Evolutionary conservation across 305 asterid genomes (phyloP).

Genomic region (Rubia tinctorum): DNA sequence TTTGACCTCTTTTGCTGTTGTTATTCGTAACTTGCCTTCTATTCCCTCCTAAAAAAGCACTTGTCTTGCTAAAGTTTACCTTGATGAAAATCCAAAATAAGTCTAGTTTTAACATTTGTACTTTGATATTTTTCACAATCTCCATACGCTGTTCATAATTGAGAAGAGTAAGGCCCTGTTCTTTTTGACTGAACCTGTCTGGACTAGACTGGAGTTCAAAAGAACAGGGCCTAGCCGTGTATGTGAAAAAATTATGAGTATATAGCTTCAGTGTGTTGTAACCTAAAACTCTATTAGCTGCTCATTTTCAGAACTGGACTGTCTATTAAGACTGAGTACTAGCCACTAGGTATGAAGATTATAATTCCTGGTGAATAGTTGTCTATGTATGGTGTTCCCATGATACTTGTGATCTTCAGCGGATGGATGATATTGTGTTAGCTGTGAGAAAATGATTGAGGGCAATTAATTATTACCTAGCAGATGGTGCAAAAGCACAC

Average conservation of each 20-base stretch:
- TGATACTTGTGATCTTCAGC: constrained; percentile 1
- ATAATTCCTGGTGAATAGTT: not conserved
- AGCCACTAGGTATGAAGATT: not conserved
- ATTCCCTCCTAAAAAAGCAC: not conserved
- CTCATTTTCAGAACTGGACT: not conserved
- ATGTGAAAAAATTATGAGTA: not conserved
- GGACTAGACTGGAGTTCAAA: not conserved
- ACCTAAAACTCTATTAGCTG: not conserved
- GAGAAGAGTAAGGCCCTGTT: not conserved
- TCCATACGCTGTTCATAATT: not conserved
- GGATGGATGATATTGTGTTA: not conserved
- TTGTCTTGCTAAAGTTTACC: not conserved
- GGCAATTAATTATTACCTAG: not conserved
- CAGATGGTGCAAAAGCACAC: not conserved
- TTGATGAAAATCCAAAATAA: not conserved
- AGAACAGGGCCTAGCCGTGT: not conserved
- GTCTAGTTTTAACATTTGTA: not conserved
- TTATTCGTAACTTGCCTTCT: not conserved
- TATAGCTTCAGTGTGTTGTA: not conserved
- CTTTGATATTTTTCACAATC: not conserved
- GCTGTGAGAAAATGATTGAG: not conserved
- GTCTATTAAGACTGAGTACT: not conserved
- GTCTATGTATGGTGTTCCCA: not conserved
- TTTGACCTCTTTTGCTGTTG: not conserved
- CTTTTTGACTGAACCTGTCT: not conserved